Evolutionary conservation across 768 basidiomycete genomes (phyloP).

Genomic region (Naematelia aurantialba): DNA sequence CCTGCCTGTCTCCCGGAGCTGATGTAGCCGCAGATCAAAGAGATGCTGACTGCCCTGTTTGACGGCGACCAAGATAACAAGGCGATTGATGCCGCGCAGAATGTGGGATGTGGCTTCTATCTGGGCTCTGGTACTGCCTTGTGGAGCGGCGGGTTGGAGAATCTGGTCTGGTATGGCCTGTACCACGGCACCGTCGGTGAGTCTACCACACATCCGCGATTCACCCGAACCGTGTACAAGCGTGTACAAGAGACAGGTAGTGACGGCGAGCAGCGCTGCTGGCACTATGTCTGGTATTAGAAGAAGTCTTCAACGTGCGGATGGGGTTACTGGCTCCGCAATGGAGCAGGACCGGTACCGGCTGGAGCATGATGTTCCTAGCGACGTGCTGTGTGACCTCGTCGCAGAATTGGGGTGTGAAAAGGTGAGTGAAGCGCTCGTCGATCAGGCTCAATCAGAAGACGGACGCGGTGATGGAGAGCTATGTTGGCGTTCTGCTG

Average conservation of each 20-base stretch:
- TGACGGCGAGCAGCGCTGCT: conserved; percentile 33
- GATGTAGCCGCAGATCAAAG: background rate
- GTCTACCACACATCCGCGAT: background rate
- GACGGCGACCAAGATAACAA: conserved; percentile 10
- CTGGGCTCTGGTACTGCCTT: conserved; percentile 33
- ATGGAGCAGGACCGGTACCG: conserved; percentile 31
- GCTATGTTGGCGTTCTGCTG: background rate
- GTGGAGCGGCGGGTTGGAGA: conserved; percentile 26
- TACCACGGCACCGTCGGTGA: conserved; percentile 29
- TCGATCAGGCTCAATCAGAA: background rate
- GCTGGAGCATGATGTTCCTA: conserved; percentile 39
- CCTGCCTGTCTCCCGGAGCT: background rate
- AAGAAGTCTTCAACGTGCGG: conserved; percentile 36
- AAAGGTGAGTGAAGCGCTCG: conserved; percentile 12
- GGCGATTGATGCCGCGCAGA: conserved; percentile 9
- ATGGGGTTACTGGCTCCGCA: conserved; percentile 39
- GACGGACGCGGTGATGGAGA: too few species aligned
- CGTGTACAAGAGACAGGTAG: too few species aligned
- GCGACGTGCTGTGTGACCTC: conserved; percentile 19
- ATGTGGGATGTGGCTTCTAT: conserved; percentile 26
- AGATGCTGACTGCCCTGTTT: background rate
- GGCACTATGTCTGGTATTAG: conserved; percentile 27
- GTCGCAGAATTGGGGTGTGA: conserved; percentile 25
- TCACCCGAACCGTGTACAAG: background rate
- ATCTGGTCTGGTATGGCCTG: conserved; percentile 29